Evolutionary conservation across 768 basidiomycete genomes (phyloP).

Genomic region (Podaxis rugospora): DNA sequence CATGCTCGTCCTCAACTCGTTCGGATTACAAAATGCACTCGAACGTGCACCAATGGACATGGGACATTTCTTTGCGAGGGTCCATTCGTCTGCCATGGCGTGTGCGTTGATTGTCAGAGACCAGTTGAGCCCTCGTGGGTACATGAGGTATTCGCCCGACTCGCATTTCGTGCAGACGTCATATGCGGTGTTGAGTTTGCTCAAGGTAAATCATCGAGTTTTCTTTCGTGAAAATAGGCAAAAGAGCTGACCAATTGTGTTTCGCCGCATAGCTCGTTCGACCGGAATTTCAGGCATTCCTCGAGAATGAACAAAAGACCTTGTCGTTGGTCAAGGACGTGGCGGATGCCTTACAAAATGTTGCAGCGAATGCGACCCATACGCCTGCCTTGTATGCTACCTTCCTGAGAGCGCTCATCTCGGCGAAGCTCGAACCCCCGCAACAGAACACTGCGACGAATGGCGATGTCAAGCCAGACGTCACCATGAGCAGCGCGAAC

Average conservation of each 20-base stretch:
- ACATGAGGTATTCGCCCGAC: slow-evolving; percentile 82
- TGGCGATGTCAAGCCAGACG: slow-evolving; percentile 18
- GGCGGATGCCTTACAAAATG: slow-evolving; percentile 71
- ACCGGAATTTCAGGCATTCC: slow-evolving; percentile 75
- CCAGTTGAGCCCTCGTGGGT: slow-evolving; percentile 71
- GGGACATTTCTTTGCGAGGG: slow-evolving; percentile 80
- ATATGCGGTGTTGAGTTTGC: slow-evolving; percentile 88
- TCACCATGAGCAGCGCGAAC: background rate
- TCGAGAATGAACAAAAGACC: slow-evolving; percentile 70
- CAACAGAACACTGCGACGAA: slow-evolving; percentile 5
- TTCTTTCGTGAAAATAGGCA: background rate
- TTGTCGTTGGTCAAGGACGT: slow-evolving; percentile 73
- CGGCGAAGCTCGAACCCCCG: slow-evolving; percentile 38
- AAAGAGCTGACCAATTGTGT: background rate
- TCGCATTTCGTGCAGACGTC: slow-evolving; percentile 87
- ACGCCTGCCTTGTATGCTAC: slow-evolving; percentile 88
- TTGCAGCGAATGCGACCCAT: slow-evolving; percentile 76
- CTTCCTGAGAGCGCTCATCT: slow-evolving; percentile 75
- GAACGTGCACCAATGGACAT: slow-evolving; percentile 71
- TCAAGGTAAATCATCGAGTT: slow-evolving; percentile 61
- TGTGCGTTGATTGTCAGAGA: slow-evolving; percentile 75
- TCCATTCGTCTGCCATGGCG: slow-evolving; percentile 65
- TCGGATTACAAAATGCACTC: slow-evolving; percentile 94
- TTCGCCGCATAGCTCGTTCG: slow-evolving; percentile 57
- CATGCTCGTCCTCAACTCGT: slow-evolving; percentile 88